Base-by-base conservation (phyloP, 106 monocot genomes). In the Vanilla planifolia region DNA sequence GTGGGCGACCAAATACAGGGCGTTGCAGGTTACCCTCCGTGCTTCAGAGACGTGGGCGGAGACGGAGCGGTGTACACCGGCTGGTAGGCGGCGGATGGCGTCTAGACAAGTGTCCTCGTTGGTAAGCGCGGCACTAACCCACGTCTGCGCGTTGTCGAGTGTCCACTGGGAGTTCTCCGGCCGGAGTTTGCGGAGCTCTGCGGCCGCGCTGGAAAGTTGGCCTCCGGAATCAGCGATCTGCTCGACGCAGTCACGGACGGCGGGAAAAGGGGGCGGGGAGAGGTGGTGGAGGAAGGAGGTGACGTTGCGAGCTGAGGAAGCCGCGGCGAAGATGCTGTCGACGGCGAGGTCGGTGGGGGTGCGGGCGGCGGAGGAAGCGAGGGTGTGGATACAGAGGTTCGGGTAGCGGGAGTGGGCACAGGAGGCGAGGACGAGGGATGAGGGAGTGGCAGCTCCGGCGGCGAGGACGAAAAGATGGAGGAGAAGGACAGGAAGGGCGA, bases 51-150 rank as follows among this genome's bases (percentile, higher is more conserved):
- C 76, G 46, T 34, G 61, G n/a, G 30, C 43, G 20, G 32, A 43
- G 8, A 81, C 68, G 6, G 24, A 59, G n/a, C 28, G 61, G 26
- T 32, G 41, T 10, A 43, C n/a, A 11, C 23, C 25, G 29, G 26
- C 50, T 14, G 55, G 43, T 17, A 58, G 37, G 8, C 76, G 10
- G 50, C 41, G 40, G 21, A 58, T 17, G 32, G 56, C 66, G 25
- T 61, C 67, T 36, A 71, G 34, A 55, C 81, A 81, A 10, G 76
- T 76, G 64, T 77, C 76, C 17, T 65, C 43, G 48, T 76, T 61
- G 13, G 81, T 77, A 30, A 77, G 56, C 13, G 81, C 73, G 16
- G 81, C 76, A 61, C 76, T 77, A 16, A 58, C 69, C 76, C 81
- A 76, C 27, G 81, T 81, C 34, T 60, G 52, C 4, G 81, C 76